These are phyloP conservation scores for Petunia axillaris DNA, from an alignment of 257 asterid species.

Conservation along the genomic window DNA sequence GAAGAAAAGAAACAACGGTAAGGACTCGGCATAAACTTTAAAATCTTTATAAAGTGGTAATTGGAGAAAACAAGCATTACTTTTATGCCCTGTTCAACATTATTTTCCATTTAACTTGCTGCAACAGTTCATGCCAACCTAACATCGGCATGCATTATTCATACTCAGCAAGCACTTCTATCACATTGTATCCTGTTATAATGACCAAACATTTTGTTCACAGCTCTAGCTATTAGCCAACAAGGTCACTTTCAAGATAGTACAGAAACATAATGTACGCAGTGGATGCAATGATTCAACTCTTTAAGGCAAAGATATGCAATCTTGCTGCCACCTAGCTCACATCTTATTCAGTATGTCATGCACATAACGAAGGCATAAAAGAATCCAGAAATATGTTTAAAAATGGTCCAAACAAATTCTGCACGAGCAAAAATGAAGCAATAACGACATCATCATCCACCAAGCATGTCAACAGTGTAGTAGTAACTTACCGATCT, in stretches of 20 bases:
- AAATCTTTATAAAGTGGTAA: neutral
- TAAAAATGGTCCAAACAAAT: neutral
- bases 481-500: conserved; percentile 58
- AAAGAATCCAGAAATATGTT: neutral
- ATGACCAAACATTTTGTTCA: neutral
- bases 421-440: neutral
- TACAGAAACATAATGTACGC: neutral
- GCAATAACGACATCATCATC: neutral
- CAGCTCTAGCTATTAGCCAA: conserved; percentile 1
- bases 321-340: neutral
- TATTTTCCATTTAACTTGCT: neutral
- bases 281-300: neutral
- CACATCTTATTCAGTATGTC: neutral
- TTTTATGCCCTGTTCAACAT: neutral
- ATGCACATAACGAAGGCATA: neutral
- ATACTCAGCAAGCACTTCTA: neutral
- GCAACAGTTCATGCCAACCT: neutral
- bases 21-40: neutral
- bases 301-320: neutral
- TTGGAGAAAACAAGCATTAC: neutral
- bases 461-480: neutral
- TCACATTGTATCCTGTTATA: neutral
- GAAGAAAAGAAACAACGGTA: conserved; percentile 31
- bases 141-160: neutral
- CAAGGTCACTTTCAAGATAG: neutral